Percentiles rank a stretch among this genome's conserved stretches.
Conservation (phyloP, 1,139 yeast species). For the Ogataea hybrid region DNA sequence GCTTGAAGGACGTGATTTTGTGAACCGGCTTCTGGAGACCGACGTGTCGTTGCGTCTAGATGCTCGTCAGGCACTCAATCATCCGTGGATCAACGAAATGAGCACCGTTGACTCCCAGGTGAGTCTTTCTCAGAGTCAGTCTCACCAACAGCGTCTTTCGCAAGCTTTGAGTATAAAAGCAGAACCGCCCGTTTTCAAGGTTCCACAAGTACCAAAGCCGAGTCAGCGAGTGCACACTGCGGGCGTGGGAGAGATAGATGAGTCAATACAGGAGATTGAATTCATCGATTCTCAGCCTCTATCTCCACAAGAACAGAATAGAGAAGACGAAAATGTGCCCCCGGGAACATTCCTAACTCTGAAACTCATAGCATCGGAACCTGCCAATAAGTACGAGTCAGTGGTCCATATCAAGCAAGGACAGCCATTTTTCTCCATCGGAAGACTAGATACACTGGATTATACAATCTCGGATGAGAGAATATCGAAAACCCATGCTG, state of each 20-base stretch:
- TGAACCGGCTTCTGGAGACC: slow-evolving; percentile 66
- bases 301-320: background rate
- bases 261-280: slow-evolving; percentile 6
- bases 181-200: slow-evolving; percentile 18
- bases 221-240: slow-evolving; percentile 14
- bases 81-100: slow-evolving; percentile 59
- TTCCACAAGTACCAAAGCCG: slow-evolving; percentile 25
- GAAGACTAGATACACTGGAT: slow-evolving; percentile 56
- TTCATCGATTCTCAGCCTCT: background rate
- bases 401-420: slow-evolving; percentile 59
- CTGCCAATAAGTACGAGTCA: slow-evolving; percentile 31
- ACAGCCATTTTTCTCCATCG: slow-evolving; percentile 59
- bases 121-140: slow-evolving; percentile 68
- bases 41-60: slow-evolving; percentile 69
- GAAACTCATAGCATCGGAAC: slow-evolving; percentile 34
- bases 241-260: slow-evolving; percentile 7
- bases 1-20: slow-evolving; percentile 63
- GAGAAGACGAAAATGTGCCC: slow-evolving; percentile 30
- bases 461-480: slow-evolving; percentile 65
- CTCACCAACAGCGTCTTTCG: slow-evolving; percentile 53
- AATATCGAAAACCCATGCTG: slow-evolving; percentile 81
- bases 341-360: slow-evolving; percentile 50
- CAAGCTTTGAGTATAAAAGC: slow-evolving; percentile 8
- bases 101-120: slow-evolving; percentile 41
- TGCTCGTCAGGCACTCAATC: slow-evolving; percentile 69